Conservation (phyloP, 2,329 filamentous ascomycete genomes). For the Scedosporium aurantiacum region DNA sequence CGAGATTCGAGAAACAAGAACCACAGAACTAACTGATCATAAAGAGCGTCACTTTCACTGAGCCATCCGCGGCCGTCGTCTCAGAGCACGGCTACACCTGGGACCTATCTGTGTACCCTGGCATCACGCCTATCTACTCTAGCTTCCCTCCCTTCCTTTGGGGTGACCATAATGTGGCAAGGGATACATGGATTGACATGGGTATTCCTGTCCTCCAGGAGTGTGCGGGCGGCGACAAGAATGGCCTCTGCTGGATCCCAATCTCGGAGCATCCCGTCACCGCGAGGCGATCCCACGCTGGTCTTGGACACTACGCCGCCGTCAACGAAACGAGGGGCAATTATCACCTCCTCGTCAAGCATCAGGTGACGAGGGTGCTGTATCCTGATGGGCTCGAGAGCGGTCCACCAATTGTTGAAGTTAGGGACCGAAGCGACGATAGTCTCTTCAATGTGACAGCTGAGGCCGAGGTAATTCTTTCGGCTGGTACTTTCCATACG, state of each 20-base stretch:
- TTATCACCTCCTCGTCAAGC: conserved; percentile 15
- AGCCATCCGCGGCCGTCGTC: conserved; percentile 14
- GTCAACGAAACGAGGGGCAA: conserved; percentile 14
- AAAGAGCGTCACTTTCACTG: conserved; percentile 9
- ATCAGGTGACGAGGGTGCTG: conserved; percentile 17
- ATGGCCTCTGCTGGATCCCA: conserved; percentile 20
- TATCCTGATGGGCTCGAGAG: conserved; percentile 8
- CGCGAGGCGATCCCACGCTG: conserved; percentile 17
- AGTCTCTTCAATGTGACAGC: conserved; percentile 4
- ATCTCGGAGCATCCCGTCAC: conserved; percentile 18
- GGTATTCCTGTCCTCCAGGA: conserved; percentile 13
- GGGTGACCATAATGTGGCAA: conserved; percentile 15
- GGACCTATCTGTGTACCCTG: conserved; percentile 18
- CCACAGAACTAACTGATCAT: neutral
- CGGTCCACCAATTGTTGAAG: conserved; percentile 11
- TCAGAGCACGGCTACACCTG: conserved; percentile 20
- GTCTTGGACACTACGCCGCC: conserved; percentile 18
- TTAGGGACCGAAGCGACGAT: conserved; percentile 10
- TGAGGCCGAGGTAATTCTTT: conserved; percentile 31
- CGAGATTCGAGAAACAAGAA: neutral
- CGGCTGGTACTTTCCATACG: conserved; percentile 36
- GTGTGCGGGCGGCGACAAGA: conserved; percentile 17
- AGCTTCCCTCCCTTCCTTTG: conserved; percentile 21
- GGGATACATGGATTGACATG: conserved; percentile 14
- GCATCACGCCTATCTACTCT: conserved; percentile 19